Base-by-base conservation (phyloP, 2,329 filamentous ascomycete species). In the Botrytis paeoniae region DNA sequence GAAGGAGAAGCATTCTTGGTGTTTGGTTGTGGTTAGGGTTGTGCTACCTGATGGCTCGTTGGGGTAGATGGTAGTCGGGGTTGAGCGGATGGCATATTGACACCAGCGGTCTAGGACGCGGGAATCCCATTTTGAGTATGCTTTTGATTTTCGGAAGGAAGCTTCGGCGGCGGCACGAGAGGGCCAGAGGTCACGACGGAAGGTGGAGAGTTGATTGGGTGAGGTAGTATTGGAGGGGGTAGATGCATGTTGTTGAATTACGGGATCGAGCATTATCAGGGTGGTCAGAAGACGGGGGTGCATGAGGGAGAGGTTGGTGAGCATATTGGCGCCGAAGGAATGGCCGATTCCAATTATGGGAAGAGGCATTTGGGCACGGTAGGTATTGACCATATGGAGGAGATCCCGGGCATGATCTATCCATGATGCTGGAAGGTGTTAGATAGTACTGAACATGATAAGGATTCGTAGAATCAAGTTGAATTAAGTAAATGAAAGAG, bases 1-100 rank as follows among this genome's bases (percentile, higher is more conserved):
- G 80, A 92, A 96, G 1, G 91, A 94, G 79, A 93, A 91, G 72
- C 96, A 92, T 84, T 97, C 94, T 80, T 97, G 93, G 81, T 97
- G 92, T 78, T 95, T 94, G 0, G 93, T 91, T 0, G 95, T 98
- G 2, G 89, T 88, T 3, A 96, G 85, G 0, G 93, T 95, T 1
- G 94, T 91, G 48, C 86, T 83, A 25, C 83, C 80, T 20, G 79
- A 48, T 35, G 59, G 79, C 12, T 76, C 73, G 1, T 84, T 78
- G 0, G 89, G 88, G 80, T 89, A 87, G 25, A 91, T 79, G 12
- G 80, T 78, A 0, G 92, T 94, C 3, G 93, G 92, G 3, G 91
- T 85, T 25, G 91, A 86, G n/a, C 92, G 88, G n/a, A 98, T 83
- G 20, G 94, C 95, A 79, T 93, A 86, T 73, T 88, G 77, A 62